Evolutionary conservation across 2,329 filamentous ascomycete species (phyloP), one percentile per base, ranked within the genome.

Genomic region (Ophiostoma australiae): DNA sequence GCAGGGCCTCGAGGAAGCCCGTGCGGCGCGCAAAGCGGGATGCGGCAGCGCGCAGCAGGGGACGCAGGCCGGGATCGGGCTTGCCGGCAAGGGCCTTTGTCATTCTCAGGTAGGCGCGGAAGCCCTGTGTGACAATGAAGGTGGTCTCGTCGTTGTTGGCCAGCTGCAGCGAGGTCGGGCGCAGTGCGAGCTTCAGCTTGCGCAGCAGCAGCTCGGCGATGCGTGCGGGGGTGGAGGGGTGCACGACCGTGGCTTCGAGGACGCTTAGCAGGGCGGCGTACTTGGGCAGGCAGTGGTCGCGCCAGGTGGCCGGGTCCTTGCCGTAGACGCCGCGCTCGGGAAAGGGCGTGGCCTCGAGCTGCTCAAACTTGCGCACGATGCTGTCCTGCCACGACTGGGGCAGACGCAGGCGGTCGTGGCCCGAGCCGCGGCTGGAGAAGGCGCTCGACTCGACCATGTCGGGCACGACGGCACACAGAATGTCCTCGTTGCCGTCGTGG

Each of bases 101-200:
- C 84, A 92, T 88, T 68, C 86, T 84, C 35, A 92, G 83, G 75
- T 93, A 92, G 4, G 90, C 87, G 72, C 87, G 87, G 76, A 95
- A 92, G 0, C 91, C 92, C 74, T 89, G 89, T 11, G 90, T 91
- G 71, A 90, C 84, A 68, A 92, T 91, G 74, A 95, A 93, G 48
- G 87, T 84, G n/a, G 88, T 86, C 76, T 90, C 86, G 73, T 90
- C 85, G 3, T 86, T 87, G 1, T 84, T 72, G 23, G 70, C 73
- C 83, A 69, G 88, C 79, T 13, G 84, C 83, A 70, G 71, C 6
- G 85, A 85, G 1, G 87, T 87, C 8, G 88, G 87, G 27, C 86
- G 82, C 65, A 92, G 80, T 0, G 89, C 88, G 33, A 89, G 83
- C 75, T 88, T 87, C 55, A 92, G 79, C 76, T 91, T 91, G 70